These are phyloP conservation scores for Grosmannia clavigera DNA, from an alignment of 2,329 filamentous ascomycete genomes.

Conservation along the genomic window DNA sequence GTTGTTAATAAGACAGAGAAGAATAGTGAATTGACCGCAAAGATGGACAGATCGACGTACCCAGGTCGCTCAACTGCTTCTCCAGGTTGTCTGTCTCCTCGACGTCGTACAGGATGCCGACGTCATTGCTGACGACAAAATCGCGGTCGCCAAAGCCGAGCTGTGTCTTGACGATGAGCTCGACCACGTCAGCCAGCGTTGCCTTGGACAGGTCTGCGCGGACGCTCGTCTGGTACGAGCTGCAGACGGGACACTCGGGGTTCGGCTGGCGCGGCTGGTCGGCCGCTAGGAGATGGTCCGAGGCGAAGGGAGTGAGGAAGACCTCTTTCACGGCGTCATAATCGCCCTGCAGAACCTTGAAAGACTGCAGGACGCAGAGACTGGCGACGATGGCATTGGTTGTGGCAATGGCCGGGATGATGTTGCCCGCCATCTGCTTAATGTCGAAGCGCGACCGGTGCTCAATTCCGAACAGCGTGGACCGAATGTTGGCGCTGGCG, in stretches of 20 bases:
- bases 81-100: constrained; percentile 78
- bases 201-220: constrained; percentile 57
- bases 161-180: constrained; percentile 55
- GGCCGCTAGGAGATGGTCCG: constrained; percentile 45
- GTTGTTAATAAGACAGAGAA: neutral
- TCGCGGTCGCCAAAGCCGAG: constrained; percentile 65
- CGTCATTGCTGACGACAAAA: constrained; percentile 62
- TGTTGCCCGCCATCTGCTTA: constrained; percentile 98
- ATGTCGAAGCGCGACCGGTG: constrained; percentile 86
- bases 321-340: constrained; percentile 66
- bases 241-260: constrained; percentile 71
- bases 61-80: constrained; percentile 69
- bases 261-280: constrained; percentile 54
- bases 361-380: constrained; percentile 81
- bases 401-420: constrained; percentile 95
- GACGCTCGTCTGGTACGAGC: constrained; percentile 55
- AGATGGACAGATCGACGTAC: constrained; percentile 26
- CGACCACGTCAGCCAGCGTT: constrained; percentile 68
- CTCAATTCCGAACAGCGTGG: constrained; percentile 79
- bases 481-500: constrained; percentile 79
- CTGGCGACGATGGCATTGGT: constrained; percentile 95
- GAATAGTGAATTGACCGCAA: neutral
- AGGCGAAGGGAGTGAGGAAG: constrained; percentile 61
- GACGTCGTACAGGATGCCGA: constrained; percentile 73
- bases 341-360: constrained; percentile 73